Percentiles rank a stretch among this genome's conserved stretches.
Conservation (phyloP, 495 filamentous ascomycete species). For the Hyaloscypha hepaticicola region DNA sequence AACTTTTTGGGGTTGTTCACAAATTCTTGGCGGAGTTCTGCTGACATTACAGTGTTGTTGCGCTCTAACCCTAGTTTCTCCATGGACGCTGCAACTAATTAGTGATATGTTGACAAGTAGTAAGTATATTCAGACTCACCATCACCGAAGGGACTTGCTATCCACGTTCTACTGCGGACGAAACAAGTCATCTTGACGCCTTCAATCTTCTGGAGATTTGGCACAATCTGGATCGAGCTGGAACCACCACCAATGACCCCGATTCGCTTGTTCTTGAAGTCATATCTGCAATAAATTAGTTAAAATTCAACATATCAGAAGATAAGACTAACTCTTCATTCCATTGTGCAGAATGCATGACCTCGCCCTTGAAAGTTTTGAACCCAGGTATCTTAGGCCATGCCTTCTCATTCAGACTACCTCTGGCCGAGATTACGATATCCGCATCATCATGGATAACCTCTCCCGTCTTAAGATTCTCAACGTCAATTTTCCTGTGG, state of each 20-base stretch:
- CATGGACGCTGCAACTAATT: constrained; percentile 21
- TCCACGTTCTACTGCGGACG: constrained; percentile 66
- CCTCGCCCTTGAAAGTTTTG: constrained; percentile 37
- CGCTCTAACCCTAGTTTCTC: constrained; percentile 22
- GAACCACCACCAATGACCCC: constrained; percentile 56
- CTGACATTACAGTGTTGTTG: constrained; percentile 35
- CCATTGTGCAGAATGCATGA: constrained; percentile 55
- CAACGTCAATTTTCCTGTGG: constrained; percentile 39
- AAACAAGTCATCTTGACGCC: constrained; percentile 57
- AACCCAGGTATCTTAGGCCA: constrained; percentile 50
- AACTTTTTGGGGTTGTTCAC: constrained; percentile 44
- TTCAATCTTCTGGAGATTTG: constrained; percentile 46
- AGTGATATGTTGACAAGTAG: constrained; percentile 11
- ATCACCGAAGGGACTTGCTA: constrained; percentile 54
- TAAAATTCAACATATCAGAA: neutral
- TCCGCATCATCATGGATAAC: constrained; percentile 26
- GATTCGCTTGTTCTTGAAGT: constrained; percentile 46
- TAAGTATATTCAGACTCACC: constrained; percentile 1
- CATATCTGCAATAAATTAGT: constrained; percentile 27
- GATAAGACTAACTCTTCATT: constrained; percentile 34
- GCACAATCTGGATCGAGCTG: constrained; percentile 55
- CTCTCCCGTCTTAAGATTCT: constrained; percentile 22
- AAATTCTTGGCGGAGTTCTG: constrained; percentile 45
- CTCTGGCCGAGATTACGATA: constrained; percentile 38
- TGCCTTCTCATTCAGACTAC: constrained; percentile 39